Base-by-base conservation (phyloP, 2,329 filamentous ascomycete genomes). In the Dendrostoma leiphaemia region DNA sequence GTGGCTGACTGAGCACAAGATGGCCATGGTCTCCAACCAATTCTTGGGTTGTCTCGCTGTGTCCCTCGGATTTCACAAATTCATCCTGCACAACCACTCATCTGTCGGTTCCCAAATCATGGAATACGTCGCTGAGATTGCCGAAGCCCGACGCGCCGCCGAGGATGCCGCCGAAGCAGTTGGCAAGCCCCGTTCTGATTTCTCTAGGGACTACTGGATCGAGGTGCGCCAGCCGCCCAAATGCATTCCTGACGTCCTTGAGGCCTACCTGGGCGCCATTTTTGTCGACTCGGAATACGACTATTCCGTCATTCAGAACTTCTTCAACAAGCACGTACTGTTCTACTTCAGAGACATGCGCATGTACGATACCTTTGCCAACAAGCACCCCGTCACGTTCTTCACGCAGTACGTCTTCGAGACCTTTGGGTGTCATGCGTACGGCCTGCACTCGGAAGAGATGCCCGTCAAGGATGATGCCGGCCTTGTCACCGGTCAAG, bases 1-100 rank as follows among this genome's bases (percentile, higher is more conserved):
- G 67, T 97, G 93, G 93, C 78, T 99, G 56, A 97, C 94, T 0
- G 94, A 97, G 71, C 93, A 97, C 78, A 97, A 97, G 73, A 97
- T 95, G 86, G 91, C 92, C n/a, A 97, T 99, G 90, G 92, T 94
- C 0, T 94, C 90, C 50, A 99, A 99, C 73, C 91, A 92, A 57
- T 99, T 97, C 65, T 79, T 97, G 1, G 91, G 89, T 1, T 90
- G 86, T 17, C 76, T 97, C 3, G 88, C 88, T 56, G 90, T 95
- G 3, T 80, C 83, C 45, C 80, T 97, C 0, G 86, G 82, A 1
- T 87, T 97, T 52, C 85, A 97, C 65, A 82, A 77, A 46, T 86
- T 93, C 65, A 72, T 97, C 15, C 80, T 84, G 0, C 72, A 78
- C 6, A 77, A 88, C 8, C 74, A 73, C 3, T 62, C 70, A 0